Base-by-base conservation (phyloP, 176 grass and related monocot genomes). In the Ensete ventricosum region DNA sequence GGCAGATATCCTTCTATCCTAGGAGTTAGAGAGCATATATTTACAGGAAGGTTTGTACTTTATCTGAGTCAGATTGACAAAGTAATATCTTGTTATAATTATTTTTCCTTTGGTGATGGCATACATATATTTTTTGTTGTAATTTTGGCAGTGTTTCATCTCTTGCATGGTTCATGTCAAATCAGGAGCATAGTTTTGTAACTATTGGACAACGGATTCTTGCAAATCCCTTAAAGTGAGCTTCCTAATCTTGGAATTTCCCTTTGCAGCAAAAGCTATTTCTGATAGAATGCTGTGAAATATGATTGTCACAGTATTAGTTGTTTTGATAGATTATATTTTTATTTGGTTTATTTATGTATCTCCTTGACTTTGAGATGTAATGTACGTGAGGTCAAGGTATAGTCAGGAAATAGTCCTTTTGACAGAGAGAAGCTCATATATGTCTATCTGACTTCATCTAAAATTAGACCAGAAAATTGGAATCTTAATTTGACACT, bases 141-240 rank as follows among this genome's bases (percentile, higher is more conserved):
- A 76, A 67, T 53, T 84, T 69, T 77, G 19, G 52, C 80, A 96
- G 92, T 96, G 89, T 96, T 77, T 96, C 92, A 76, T 96, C 92
- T 78, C 89, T 96, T 79, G 92, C 89, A 85, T 92, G 92, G 92
- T 96, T 96, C 82, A 96, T 96, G 92, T 96, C 92, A 82, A 96
- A 92, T 82, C 92, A 96, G 64, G 92, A 96, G 85, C 87, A 84
- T 60, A 92, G 92, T 88, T 96, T 96, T 84, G 92, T 96, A 77
- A 96, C 92, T 82, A 90, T 96, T 54, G 92, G 87, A 76, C 92
- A 96, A 80, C 85, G 92, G 29, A 67, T 96, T 54, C 89, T 96
- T 59, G 92, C 89, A 71, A 85, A 96, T 58, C 92, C 92, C 67
- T 81, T 96, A 51, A 96, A 84, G 92, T 92, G 81, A 96, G 89